These are phyloP conservation scores for Gyromitra esculenta DNA, from an alignment of 2,329 filamentous ascomycete species.

Conservation along the genomic window DNA sequence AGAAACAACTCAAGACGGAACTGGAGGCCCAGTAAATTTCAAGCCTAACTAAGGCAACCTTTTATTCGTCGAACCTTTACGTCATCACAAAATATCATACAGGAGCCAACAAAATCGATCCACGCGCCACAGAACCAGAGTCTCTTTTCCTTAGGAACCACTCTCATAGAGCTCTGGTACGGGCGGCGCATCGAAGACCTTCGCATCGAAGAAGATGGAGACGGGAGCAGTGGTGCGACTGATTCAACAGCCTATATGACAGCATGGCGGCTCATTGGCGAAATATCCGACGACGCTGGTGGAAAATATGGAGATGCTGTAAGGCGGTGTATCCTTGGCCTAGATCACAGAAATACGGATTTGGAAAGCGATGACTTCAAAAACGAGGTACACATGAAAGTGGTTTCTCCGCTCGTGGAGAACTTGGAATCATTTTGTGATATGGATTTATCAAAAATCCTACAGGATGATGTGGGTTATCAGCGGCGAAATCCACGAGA, in stretches of 20 bases:
- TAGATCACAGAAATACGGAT: slow-evolving; percentile 56
- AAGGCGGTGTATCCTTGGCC: slow-evolving; percentile 59
- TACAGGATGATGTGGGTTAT: not conserved
- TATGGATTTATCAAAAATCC: slow-evolving; percentile 6
- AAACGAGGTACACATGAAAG: slow-evolving; percentile 58
- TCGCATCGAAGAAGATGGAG: not conserved
- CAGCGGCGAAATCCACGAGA: too few relatives aligned
- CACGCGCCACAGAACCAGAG: slow-evolving; percentile 54
- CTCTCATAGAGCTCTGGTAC: slow-evolving; percentile 60
- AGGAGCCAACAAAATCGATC: not conserved
- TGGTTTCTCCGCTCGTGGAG: slow-evolving; percentile 58
- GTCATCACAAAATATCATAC: not conserved
- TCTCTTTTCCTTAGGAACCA: slow-evolving; percentile 59
- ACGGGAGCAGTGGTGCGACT: not conserved
- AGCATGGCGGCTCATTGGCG: slow-evolving; percentile 1
- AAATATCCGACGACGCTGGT: slow-evolving; percentile 58
- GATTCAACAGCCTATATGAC: slow-evolving; percentile 22
- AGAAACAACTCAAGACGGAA: not conserved
- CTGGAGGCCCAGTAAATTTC: not conserved
- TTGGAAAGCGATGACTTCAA: slow-evolving; percentile 59
- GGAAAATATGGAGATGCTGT: slow-evolving; percentile 59
- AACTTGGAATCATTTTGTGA: slow-evolving; percentile 49
- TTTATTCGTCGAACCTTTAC: slow-evolving; percentile 33
- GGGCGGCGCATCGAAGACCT: slow-evolving; percentile 55
- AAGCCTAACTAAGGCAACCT: slow-evolving; percentile 13